Evolutionary conservation across 1,284 basidiomycete species (phyloP), one percentile per base, ranked within the genome.

Genomic region (Ceratobasidium sp.): DNA sequence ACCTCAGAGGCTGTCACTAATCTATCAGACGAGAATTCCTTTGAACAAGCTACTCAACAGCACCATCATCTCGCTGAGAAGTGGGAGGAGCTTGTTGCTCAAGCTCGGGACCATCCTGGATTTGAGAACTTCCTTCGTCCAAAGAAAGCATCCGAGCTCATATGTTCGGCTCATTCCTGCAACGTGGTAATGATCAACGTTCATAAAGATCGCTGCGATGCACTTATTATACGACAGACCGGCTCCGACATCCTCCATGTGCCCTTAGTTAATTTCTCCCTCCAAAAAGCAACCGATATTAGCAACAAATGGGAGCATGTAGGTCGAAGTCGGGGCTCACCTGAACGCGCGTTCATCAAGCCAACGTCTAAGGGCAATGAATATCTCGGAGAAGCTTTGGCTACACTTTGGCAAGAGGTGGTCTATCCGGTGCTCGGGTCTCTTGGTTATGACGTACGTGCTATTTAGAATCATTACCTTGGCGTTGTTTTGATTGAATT

Each of bases 71-170:
- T 54, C 26, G 23, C 52, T 26, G 6, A 4, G 21, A 16, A 54
- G 16, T 54, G 28, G 21, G 26, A 54, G 21, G 26, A 28, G 6
- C 52, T 54, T 13, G 3, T 54, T 6, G 26, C 8, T 7, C 21
- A 54, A 28, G 52, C 28, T 28, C 52, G 52, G 8, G 9, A 8
- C 26, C 21, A 13, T 28, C 21, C n/a, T 30, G 52, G 52, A 5
- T 54, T 54, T 30, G 16, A 54, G n/a, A 21, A 54, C 26, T 54
- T 54, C 26, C 21, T 54, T n/a, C 52, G 18, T 28, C 52, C 52
- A 26, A 21, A 16, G 52, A 54, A 28, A 30, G 52, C 52, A 26
- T 23, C n/a, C 16, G 21, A 54, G 16, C 23, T 54, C 5, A 4
- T 21, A 28, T 21, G 26, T 26, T n/a, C 52, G 2, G 52, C 52